Evolutionary conservation across 176 grass and related monocot species (phyloP).

Genomic region (Hordeum marinum): DNA sequence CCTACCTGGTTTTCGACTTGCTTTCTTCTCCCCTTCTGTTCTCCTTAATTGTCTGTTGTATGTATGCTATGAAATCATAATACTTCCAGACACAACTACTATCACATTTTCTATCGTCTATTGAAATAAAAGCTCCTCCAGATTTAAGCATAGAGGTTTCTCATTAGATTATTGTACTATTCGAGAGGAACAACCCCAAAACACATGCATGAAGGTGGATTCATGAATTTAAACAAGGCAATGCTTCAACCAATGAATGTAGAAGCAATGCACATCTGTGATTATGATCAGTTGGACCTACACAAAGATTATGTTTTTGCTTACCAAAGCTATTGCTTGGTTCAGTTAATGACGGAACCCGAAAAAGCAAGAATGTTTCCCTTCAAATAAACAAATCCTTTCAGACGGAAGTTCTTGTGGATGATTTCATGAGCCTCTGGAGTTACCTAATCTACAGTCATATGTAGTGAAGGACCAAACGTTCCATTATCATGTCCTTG

Average conservation of each 20-base stretch:
- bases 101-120: not conserved
- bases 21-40: not conserved
- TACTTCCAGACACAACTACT: not conserved
- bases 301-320: not conserved
- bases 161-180: not conserved
- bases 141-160: not conserved
- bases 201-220: not conserved
- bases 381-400: not conserved
- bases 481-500: not conserved
- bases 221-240: not conserved
- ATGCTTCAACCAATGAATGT: not conserved
- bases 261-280: too few species aligned
- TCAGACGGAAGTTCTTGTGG: not conserved
- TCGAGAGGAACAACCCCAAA: not conserved
- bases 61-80: not conserved
- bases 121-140: not conserved
- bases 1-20: not conserved
- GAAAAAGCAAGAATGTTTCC: not conserved
- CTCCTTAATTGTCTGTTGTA: not conserved
- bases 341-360: not conserved
- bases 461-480: not conserved
- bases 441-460: not conserved
- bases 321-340: not conserved
- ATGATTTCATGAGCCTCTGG: not conserved
- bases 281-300: not conserved